phyloP scores from a whole-genome alignment of 176 grass and related monocot species.

The Rhipidocladum racemiflorum region DNA sequence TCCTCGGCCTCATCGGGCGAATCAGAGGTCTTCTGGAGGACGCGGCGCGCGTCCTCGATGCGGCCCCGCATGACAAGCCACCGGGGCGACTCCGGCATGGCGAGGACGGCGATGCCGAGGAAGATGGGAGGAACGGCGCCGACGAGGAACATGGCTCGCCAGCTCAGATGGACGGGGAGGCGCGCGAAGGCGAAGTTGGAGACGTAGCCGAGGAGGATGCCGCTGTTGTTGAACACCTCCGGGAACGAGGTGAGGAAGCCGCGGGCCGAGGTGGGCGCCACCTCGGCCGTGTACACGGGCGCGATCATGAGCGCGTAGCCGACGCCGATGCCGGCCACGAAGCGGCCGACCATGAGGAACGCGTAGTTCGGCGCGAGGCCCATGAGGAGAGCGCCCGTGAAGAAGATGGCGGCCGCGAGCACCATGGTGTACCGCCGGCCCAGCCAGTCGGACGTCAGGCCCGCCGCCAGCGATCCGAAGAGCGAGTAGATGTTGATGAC shows the following conservation, averaged over 20 bases:
- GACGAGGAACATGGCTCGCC: conserved; percentile 84
- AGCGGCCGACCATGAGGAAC: conserved; percentile 75
- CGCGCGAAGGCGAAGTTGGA: conserved; percentile 90
- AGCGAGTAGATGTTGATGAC: conserved; percentile 81
- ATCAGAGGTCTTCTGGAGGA: conserved; percentile 65
- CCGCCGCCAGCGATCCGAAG: conserved; percentile 68
- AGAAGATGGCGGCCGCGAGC: conserved; percentile 77
- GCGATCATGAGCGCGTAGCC: conserved; percentile 80
- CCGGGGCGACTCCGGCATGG: conserved; percentile 90
- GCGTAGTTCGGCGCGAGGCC: conserved; percentile 66
- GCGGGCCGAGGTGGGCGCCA: conserved; percentile 65
- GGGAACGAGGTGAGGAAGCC: conserved; percentile 83
- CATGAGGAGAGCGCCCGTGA: conserved; percentile 72
- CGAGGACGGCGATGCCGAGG: conserved; percentile 64
- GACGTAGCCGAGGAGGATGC: conserved; percentile 83
- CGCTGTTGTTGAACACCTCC: conserved; percentile 86
- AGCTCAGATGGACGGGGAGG: conserved; percentile 62
- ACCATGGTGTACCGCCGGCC: conserved; percentile 86
- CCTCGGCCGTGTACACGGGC: conserved; percentile 85
- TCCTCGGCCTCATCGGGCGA: conserved; percentile 55
- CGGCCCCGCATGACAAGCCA: conserved; percentile 96
- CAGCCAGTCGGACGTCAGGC: conserved; percentile 76
- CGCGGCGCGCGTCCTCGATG: conserved; percentile 55
- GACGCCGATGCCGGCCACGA: conserved; percentile 81
- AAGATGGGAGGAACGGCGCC: conserved; percentile 81